These are phyloP conservation scores for Claviceps sp. DNA, from an alignment of 2,329 filamentous ascomycete genomes.

Conservation along the genomic window DNA sequence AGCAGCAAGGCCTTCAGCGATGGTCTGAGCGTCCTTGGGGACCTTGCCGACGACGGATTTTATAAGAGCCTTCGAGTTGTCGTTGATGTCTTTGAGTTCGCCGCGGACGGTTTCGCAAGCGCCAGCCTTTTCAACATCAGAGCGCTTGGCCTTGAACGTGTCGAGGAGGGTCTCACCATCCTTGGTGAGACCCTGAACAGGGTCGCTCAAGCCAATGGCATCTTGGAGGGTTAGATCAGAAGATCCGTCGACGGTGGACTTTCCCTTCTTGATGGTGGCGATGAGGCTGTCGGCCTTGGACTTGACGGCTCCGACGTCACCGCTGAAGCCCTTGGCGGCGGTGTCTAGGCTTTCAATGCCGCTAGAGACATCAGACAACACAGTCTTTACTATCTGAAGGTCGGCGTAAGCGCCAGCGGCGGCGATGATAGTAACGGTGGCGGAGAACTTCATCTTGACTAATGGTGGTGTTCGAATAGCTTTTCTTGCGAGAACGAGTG, in stretches of 20 bases:
- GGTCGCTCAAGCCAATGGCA: slow-evolving; percentile 8
- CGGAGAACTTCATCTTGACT: slow-evolving; percentile 10
- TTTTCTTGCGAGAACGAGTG: slow-evolving; percentile 6
- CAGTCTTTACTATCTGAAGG: slow-evolving; percentile 6
- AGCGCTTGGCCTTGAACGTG: slow-evolving; percentile 15
- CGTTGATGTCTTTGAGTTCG: slow-evolving; percentile 13
- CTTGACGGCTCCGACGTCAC: slow-evolving; percentile 10
- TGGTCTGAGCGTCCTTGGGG: slow-evolving; percentile 14
- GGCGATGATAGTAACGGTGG: slow-evolving; percentile 6
- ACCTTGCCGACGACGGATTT: slow-evolving; percentile 17
- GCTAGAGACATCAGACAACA: slow-evolving; percentile 4
- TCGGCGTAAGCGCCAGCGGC: slow-evolving; percentile 9
- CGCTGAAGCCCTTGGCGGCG: slow-evolving; percentile 13
- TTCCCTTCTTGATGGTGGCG: slow-evolving; percentile 9
- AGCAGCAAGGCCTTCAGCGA: slow-evolving; percentile 14
- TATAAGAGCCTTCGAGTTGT: slow-evolving; percentile 15
- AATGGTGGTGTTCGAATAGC: not conserved
- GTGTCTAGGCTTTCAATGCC: slow-evolving; percentile 11
- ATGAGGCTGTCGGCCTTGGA: slow-evolving; percentile 11
- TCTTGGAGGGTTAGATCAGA: slow-evolving; percentile 7
- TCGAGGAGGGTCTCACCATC: slow-evolving; percentile 13
- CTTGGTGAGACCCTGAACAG: slow-evolving; percentile 12
- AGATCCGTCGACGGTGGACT: slow-evolving; percentile 7
- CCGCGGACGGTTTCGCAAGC: slow-evolving; percentile 15
- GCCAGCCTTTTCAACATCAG: slow-evolving; percentile 14